Conservation (phyloP, 208 protist genomes). For the Wallacemonas sp. region DNA sequence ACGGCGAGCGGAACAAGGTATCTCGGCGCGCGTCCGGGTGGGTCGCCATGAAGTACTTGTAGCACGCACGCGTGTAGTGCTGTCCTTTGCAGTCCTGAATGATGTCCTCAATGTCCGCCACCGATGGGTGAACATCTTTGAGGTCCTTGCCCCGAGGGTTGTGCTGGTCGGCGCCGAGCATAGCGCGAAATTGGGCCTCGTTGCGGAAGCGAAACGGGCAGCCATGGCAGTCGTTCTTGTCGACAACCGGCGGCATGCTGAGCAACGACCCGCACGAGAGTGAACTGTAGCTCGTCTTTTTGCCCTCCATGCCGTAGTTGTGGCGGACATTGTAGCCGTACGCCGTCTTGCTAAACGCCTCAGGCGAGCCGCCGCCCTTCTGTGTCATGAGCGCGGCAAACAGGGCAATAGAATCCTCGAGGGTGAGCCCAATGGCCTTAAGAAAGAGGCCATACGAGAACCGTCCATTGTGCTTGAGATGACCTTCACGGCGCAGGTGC, state of each 20-base stretch:
- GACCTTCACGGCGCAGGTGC: slow-evolving; percentile 75
- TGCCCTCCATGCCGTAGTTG: slow-evolving; percentile 92
- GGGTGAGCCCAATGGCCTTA: slow-evolving; percentile 84
- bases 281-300: slow-evolving; percentile 89
- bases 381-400: slow-evolving; percentile 85
- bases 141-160: slow-evolving; percentile 59
- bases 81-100: slow-evolving; percentile 77
- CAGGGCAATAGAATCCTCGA: slow-evolving; percentile 83
- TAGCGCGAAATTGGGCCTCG: slow-evolving; percentile 54
- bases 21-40: slow-evolving; percentile 75
- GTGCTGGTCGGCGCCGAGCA: slow-evolving; percentile 49
- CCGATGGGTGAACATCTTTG: slow-evolving; percentile 30
- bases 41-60: slow-evolving; percentile 90
- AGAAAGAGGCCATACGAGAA: slow-evolving; percentile 91
- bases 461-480: slow-evolving; percentile 90
- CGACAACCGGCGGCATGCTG: slow-evolving; percentile 75
- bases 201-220: slow-evolving; percentile 89
- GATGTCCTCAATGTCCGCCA: slow-evolving; percentile 87
- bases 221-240: slow-evolving; percentile 86
- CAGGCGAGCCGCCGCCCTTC: slow-evolving; percentile 69
- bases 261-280: slow-evolving; percentile 79
- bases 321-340: slow-evolving; percentile 92
- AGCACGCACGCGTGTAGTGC: slow-evolving; percentile 91
- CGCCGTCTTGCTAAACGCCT: slow-evolving; percentile 78
- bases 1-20: slow-evolving; percentile 85